Base-by-base conservation (phyloP, 2,329 filamentous ascomycete genomes). In the Fusarium sp. region DNA sequence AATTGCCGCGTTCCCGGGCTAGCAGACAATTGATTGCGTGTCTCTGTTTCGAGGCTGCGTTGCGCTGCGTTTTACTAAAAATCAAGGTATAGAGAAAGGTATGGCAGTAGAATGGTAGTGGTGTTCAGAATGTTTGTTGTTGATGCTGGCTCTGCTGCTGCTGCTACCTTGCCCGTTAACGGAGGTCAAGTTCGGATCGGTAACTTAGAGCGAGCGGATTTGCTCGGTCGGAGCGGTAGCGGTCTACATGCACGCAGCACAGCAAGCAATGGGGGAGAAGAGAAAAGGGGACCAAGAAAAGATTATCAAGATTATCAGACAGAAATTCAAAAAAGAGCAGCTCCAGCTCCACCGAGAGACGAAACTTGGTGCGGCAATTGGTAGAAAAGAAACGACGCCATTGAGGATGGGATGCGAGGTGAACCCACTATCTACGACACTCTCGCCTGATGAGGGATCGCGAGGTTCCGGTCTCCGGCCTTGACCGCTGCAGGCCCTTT, bases 381-480 rank as follows among this genome's bases (percentile, higher is more conserved):
- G 57, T 50, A 73, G 62, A 53, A 55, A 59, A 46, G 48, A 54
- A 55, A 38, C 42, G 46, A 51, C 64, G 53, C 58, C 57, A 69
- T 67, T 49, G 38, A 62, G 44, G 34, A 36, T 50, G 45, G 53
- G 39, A 46, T 64, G 53, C 31, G 49, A 59, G 44, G 44, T 44
- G 63, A 72, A 66, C 56, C 63, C 71, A 68, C 68, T 52, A 43
- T 31, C 63, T 68, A 66, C 58, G 63, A 64, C 59, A 69, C 42
- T 55, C 55, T 71, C 68, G 64, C 43, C 68, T 71, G 68, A 71
- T 66, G 61, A 66, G 58, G 48, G 43, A 56, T 54, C 66, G 53
- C 60, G 46, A 68, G 54, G 46, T 73, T 72, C 72, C 70, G 72
- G 61, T 72, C 59, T 63, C 72, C 72, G 72, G 31, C 36, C 50